Evolutionary conservation across 345 rosid species (phyloP).

Genomic region (Cardamine occulta): DNA sequence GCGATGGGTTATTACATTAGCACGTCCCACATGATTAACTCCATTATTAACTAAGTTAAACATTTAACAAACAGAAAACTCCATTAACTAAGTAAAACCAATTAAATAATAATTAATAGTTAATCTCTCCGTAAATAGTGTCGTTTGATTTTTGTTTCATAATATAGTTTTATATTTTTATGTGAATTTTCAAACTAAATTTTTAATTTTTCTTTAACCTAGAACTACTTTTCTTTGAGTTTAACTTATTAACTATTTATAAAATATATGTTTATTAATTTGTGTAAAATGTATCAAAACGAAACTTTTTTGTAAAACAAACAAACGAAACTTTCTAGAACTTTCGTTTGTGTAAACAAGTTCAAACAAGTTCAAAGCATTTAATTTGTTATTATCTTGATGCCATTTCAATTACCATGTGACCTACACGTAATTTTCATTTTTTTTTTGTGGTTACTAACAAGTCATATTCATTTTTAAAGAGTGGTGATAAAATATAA

Average conservation of each 20-base stretch:
- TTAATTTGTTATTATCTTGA: not conserved
- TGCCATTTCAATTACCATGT: not conserved
- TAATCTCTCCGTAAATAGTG: not conserved
- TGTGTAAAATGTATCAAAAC: too few species aligned
- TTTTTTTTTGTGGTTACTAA: not conserved
- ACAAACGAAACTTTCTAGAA: too few species aligned
- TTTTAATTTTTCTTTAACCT: too few species aligned
- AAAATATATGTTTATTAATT: too few species aligned
- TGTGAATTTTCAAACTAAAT: too few species aligned
- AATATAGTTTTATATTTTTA: too few species aligned
- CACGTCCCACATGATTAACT: conserved; percentile 19
- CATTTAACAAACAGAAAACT: not conserved
- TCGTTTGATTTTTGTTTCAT: too few species aligned
- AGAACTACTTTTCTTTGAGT: too few species aligned
- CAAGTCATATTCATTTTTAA: not conserved
- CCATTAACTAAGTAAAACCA: conserved; percentile 14
- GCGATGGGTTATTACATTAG: conserved; percentile 20
- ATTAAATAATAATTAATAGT: not conserved
- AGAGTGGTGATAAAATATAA: conserved; percentile 9
- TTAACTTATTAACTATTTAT: too few species aligned
- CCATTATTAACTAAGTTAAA: conserved; percentile 15
- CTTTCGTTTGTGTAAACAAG: too few species aligned
- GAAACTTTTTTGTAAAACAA: too few species aligned
- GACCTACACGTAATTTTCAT: not conserved
- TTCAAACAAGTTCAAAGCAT: not conserved